These are phyloP conservation scores for Lolium perenne DNA, from an alignment of 176 grass and related monocot genomes.

Conservation along the genomic window DNA sequence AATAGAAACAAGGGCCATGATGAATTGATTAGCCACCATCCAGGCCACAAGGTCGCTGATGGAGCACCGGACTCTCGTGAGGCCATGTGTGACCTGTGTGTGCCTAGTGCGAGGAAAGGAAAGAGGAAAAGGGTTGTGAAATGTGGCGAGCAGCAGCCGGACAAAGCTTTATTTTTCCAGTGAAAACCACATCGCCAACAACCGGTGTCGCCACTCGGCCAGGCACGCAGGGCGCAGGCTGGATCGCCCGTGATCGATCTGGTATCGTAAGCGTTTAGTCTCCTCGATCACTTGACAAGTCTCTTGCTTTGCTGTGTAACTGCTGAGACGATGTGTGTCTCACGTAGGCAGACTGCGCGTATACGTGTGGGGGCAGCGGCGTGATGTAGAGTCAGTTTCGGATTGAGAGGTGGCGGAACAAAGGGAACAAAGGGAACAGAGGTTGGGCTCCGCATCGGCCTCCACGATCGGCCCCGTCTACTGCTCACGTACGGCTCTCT, in stretches of 20 bases:
- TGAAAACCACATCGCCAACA: slow-evolving; percentile 26
- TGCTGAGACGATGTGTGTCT: not conserved
- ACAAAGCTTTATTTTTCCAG: not conserved
- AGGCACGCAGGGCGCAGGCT: not conserved
- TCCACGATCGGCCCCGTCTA: slow-evolving; percentile 17
- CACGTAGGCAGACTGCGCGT: not conserved
- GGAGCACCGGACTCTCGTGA: not conserved
- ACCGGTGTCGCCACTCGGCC: slow-evolving; percentile 29
- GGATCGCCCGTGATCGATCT: not conserved
- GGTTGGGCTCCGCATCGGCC: slow-evolving; percentile 47
- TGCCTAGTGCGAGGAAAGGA: not conserved
- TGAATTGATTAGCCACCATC: not conserved
- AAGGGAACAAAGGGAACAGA: not conserved
- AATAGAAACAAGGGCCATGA: not conserved
- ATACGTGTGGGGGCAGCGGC: not conserved
- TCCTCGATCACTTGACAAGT: not conserved
- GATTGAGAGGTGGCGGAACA: not conserved
- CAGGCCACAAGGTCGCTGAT: not conserved
- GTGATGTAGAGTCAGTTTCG: not conserved
- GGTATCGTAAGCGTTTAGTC: not conserved
- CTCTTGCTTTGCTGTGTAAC: not conserved
- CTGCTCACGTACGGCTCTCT: slow-evolving; percentile 20
- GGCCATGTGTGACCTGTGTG: not conserved
- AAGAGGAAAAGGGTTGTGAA: not conserved
- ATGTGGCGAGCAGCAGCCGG: slow-evolving; percentile 28